Evolutionary conservation across 441 rosid genomes (phyloP).

Genomic region (Populus trichocarpa): DNA sequence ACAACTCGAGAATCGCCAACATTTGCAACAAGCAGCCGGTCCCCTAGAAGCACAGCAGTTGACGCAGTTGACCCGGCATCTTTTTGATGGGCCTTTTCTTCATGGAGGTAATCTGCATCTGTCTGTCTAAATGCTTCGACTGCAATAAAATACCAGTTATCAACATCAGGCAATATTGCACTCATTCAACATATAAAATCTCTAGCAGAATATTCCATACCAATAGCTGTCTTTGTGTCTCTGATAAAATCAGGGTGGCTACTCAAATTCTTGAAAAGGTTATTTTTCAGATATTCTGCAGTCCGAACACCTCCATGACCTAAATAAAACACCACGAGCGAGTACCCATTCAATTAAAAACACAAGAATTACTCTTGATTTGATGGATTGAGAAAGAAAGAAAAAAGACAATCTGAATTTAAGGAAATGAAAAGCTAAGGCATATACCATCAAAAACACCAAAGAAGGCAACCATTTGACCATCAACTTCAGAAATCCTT

Average conservation of each 20-base stretch:
- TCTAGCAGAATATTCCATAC: conserved; percentile 29
- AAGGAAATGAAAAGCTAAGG: background rate
- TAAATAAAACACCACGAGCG: conserved; percentile 13
- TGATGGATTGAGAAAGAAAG: conserved; percentile 3
- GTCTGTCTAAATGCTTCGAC: conserved; percentile 69
- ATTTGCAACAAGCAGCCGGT: conserved; percentile 76
- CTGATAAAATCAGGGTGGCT: conserved; percentile 57
- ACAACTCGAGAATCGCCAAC: conserved; percentile 95
- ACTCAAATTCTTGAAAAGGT: conserved; percentile 72
- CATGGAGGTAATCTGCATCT: conserved; percentile 60
- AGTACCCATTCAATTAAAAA: background rate
- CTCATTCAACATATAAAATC: background rate
- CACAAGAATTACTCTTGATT: background rate
- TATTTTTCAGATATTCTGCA: conserved; percentile 75
- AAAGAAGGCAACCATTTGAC: conserved; percentile 87
- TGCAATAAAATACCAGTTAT: conserved; percentile 28
- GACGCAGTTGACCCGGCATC: conserved; percentile 89
- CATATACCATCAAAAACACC: conserved; percentile 86
- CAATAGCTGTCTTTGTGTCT: conserved; percentile 70
- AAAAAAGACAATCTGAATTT: background rate
- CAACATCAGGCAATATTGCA: background rate
- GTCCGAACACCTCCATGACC: conserved; percentile 93
- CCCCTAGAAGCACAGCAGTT: conserved; percentile 69
- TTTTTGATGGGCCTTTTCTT: conserved; percentile 57
- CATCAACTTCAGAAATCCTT: conserved; percentile 68